These are phyloP conservation scores for Solanum sejunctum DNA, from an alignment of 257 asterid genomes.

Conservation along the genomic window DNA sequence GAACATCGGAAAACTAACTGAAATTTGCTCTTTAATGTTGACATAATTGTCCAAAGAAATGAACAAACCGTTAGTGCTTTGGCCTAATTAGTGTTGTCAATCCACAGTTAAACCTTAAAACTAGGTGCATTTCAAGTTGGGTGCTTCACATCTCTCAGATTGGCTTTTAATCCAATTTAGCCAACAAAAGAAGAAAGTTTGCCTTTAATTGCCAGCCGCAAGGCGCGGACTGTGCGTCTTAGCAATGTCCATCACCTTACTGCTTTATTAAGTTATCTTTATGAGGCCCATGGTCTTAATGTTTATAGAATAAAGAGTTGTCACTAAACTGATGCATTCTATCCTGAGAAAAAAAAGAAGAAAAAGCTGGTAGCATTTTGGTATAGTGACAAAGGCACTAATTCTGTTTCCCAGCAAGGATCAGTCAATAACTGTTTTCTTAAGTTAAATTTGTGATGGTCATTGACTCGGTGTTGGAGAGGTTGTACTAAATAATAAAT, in stretches of 20 bases:
- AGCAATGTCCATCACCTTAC: background rate
- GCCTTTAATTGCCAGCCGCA: background rate
- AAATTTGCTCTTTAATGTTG: background rate
- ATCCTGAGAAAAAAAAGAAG: background rate
- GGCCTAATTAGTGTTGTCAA: background rate
- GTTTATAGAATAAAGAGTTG: background rate
- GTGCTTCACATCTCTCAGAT: background rate
- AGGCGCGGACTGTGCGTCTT: background rate
- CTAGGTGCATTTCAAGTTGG: background rate
- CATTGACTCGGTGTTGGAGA: background rate
- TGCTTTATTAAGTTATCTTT: background rate
- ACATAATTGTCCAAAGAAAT: background rate
- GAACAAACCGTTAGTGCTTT: background rate
- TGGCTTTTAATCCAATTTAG: background rate
- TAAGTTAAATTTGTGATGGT: background rate
- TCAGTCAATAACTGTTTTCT: background rate
- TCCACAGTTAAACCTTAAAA: background rate
- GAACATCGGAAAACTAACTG: background rate
- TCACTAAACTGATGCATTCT: background rate
- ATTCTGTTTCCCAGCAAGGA: background rate
- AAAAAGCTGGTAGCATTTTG: background rate
- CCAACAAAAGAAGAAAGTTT: background rate
- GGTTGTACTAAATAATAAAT: background rate
- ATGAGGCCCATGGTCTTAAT: background rate
- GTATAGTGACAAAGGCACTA: background rate